A percentile compares a stretch with the other conserved stretches of the same genome.
Conservation (phyloP, 805 yeast genomes). For the Hermanozyma aechmeae region DNA sequence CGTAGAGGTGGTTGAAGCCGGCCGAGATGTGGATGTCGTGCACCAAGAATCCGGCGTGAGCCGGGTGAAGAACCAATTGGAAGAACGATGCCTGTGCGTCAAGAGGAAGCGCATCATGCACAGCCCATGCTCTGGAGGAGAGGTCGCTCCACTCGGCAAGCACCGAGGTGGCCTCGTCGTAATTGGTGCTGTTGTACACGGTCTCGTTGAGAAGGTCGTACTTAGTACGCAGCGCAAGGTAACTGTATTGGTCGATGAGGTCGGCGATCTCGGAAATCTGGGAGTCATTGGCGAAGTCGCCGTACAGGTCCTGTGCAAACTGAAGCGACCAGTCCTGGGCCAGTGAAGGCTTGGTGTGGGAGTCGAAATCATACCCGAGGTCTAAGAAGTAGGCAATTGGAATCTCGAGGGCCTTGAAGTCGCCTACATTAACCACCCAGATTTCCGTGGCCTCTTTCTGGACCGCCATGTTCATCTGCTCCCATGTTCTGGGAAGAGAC, state of each 20-base stretch:
- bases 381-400: conserved; percentile 14
- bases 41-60: conserved; percentile 10
- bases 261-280: conserved; percentile 11
- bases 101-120: conserved; percentile 7
- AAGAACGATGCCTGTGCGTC: conserved; percentile 9
- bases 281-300: conserved; percentile 3
- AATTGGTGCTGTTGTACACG: conserved; percentile 5
- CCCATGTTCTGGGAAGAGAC: conserved; percentile 14
- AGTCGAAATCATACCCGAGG: conserved; percentile 9
- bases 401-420: conserved; percentile 14
- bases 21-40: conserved; percentile 10
- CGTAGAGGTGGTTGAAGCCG: conserved; percentile 9
- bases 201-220: conserved; percentile 8
- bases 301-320: conserved; percentile 8
- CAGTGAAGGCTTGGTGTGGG: conserved; percentile 5
- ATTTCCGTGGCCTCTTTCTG: conserved; percentile 9
- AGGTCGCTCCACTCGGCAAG: conserved; percentile 7
- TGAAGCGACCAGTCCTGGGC: conserved; percentile 5
- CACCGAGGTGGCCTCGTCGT: conserved; percentile 8
- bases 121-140: conserved; percentile 8
- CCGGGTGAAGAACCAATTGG: conserved; percentile 9
- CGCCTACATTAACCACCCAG: conserved; percentile 20
- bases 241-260: conserved; percentile 8
- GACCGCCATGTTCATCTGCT: conserved; percentile 15
- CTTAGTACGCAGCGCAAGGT: conserved; percentile 5